phyloP scores from a whole-genome alignment of 2,329 filamentous ascomycete genomes.

The Arthroderma uncinatum region DNA sequence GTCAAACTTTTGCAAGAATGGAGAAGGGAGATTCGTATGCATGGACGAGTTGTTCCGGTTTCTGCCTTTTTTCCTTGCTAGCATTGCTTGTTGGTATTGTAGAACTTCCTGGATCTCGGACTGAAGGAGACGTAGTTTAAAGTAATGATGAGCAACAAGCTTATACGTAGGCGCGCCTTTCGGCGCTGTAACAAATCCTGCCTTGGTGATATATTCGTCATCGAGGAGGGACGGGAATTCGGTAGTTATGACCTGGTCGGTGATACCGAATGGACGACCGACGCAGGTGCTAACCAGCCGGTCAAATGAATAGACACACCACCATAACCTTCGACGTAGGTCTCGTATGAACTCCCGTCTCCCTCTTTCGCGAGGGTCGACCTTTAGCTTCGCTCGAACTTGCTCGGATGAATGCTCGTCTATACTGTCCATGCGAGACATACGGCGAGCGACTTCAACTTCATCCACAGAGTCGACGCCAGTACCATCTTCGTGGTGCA shows the following conservation, averaged over 20 bases:
- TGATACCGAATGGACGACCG: slow-evolving; percentile 83
- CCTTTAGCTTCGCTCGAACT: slow-evolving; percentile 22
- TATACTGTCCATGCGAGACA: slow-evolving; percentile 9
- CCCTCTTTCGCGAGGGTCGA: slow-evolving; percentile 48
- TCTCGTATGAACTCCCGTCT: slow-evolving; percentile 77
- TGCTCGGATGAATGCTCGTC: slow-evolving; percentile 6
- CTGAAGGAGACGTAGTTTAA: slow-evolving; percentile 75
- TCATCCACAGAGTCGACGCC: slow-evolving; percentile 44
- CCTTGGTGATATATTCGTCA: slow-evolving; percentile 73
- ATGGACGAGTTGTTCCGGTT: slow-evolving; percentile 55
- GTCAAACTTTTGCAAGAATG: slow-evolving; percentile 71
- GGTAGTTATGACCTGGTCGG: slow-evolving; percentile 92
- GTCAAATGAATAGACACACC: slow-evolving; percentile 93
- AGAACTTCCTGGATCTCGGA: slow-evolving; percentile 91
- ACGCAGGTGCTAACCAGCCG: slow-evolving; percentile 91
- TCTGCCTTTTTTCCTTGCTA: slow-evolving; percentile 55
- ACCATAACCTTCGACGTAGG: slow-evolving; percentile 78
- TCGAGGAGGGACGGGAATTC: slow-evolving; percentile 85
- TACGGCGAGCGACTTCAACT: slow-evolving; percentile 20
- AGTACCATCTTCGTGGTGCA: slow-evolving; percentile 84
- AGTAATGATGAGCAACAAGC: slow-evolving; percentile 81
- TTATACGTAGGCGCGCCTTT: slow-evolving; percentile 67
- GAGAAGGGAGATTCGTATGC: slow-evolving; percentile 67
- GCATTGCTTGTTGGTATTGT: slow-evolving; percentile 80
- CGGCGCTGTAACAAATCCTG: slow-evolving; percentile 56